Base-by-base conservation (phyloP, 306 rosid genomes). In the Biancaea sappan region DNA sequence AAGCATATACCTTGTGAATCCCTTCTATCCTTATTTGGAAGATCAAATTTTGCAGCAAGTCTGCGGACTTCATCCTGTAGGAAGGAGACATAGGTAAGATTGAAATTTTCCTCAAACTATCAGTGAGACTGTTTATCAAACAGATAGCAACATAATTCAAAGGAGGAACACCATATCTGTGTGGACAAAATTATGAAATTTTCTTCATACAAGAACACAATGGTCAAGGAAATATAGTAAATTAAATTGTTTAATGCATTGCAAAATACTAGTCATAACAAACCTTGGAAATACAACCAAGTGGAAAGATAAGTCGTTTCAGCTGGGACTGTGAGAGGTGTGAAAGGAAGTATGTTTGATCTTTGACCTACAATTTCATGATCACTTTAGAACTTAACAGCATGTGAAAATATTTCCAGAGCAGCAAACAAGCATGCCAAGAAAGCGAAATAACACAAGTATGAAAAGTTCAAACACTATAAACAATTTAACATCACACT, bases 1-100 rank as follows among this genome's bases (percentile, higher is more conserved):
- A 90, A 94, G 83, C 98, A 94, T 84, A 94, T 91, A 81, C 98
- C 98, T 84, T 91, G 98, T 19, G 98, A 94, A 83, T 94, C 98
- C 86, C 87, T 94, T 79, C 97, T 88, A 71, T 87, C 92, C 82
- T 90, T 94, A 63, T 94, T 94, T 25, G 96, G 97, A 22, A 94
- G 83, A 87, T 90, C 90, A 78, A 91, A 92, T 74, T 72, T 75
- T 40, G 80, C 80, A n/a, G 96, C 98, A 80, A 94, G 96, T 77
- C 66, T 80, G 26, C 98, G 96, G 74, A 94, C 98, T 83, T 90
- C 94, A 52, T 90, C 93, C 98, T 94, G 77, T 74, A 81, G 57
- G 63, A 16, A 65, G 51, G 61, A 63, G 66, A 69, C 5, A 71
- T 57, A 73, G 61, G 18, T 53, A 25, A 40, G 65, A 19, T 13